Conservation (phyloP, 768 basidiomycete species). For the Tephrocybe sp. region DNA sequence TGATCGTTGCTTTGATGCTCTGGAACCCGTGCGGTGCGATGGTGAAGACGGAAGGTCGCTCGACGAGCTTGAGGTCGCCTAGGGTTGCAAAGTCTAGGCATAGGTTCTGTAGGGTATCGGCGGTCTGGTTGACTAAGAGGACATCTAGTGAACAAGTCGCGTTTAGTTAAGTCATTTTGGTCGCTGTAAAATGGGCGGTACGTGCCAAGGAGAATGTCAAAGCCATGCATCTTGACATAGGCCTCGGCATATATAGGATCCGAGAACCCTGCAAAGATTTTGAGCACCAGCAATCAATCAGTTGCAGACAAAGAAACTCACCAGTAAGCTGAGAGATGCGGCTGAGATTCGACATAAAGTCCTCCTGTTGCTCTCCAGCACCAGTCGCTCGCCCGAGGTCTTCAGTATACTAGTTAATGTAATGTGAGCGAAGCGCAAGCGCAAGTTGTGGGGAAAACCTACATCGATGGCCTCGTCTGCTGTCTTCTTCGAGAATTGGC, state of each 20-base stretch:
- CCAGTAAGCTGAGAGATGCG: conserved; percentile 93
- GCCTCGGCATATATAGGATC: conserved; percentile 99
- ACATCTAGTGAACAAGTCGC: conserved; percentile 58
- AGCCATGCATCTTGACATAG: conserved; percentile 95
- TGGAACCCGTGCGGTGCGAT: conserved; percentile 97
- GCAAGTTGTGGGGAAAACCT: conserved; percentile 16
- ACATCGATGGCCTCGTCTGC: conserved; percentile 78
- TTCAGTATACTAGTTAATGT: conserved; percentile 68
- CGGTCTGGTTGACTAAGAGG: conserved; percentile 92
- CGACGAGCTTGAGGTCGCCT: conserved; percentile 95
- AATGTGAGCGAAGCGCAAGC: conserved; percentile 3
- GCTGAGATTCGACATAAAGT: conserved; percentile 92
- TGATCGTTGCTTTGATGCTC: conserved; percentile 97
- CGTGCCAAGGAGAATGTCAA: conserved; percentile 89
- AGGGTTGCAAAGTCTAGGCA: conserved; percentile 97
- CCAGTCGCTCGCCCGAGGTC: conserved; percentile 92
- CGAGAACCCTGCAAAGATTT: conserved; percentile 69
- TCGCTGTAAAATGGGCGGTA: neutral
- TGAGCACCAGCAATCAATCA: neutral
- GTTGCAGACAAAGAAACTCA: conserved; percentile 20
- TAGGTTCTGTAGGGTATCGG: conserved; percentile 92
- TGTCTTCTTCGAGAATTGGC: conserved; percentile 93
- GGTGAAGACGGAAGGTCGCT: conserved; percentile 91
- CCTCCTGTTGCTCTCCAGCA: conserved; percentile 76
- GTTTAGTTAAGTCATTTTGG: neutral